phyloP scores from a whole-genome alignment of 2,329 filamentous ascomycete species.

The Ceratocystis alfenasii region DNA sequence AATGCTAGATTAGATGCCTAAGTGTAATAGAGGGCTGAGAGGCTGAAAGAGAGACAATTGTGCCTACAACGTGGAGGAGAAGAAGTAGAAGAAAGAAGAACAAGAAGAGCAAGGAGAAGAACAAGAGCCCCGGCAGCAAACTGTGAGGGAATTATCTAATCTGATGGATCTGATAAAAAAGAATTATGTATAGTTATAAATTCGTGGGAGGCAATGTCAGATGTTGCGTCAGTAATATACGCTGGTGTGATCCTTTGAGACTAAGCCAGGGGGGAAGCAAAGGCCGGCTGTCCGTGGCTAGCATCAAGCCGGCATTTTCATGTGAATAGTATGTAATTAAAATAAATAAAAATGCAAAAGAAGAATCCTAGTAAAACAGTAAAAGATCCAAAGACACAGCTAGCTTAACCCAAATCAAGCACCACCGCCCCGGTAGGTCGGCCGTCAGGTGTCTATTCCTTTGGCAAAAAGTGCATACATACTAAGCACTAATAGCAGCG shows the following conservation, averaged over 20 bases:
- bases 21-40: no score
- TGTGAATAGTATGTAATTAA: not conserved
- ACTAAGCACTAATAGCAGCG: not conserved
- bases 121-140: not conserved
- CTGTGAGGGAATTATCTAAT: conserved; percentile 39
- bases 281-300: not conserved
- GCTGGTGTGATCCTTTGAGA: not conserved
- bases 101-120: no score
- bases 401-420: not conserved
- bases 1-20: no score
- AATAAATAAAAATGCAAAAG: not conserved
- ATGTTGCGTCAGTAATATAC: not conserved
- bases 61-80: no score
- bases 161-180: conserved; percentile 39
- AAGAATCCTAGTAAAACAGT: not conserved
- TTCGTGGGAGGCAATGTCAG: not conserved
- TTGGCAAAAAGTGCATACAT: not conserved
- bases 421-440: not conserved
- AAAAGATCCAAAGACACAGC: not conserved
- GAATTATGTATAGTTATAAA: not conserved
- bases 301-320: not conserved
- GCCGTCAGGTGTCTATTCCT: not conserved
- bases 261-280: not conserved
- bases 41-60: no score
- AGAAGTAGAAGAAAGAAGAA: no score